A percentile compares a stretch with the other conserved stretches of the same genome.
Evolutionary conservation across 176 grass and related monocot genomes (phyloP).

Genomic region (Eragrostis nindensis): DNA sequence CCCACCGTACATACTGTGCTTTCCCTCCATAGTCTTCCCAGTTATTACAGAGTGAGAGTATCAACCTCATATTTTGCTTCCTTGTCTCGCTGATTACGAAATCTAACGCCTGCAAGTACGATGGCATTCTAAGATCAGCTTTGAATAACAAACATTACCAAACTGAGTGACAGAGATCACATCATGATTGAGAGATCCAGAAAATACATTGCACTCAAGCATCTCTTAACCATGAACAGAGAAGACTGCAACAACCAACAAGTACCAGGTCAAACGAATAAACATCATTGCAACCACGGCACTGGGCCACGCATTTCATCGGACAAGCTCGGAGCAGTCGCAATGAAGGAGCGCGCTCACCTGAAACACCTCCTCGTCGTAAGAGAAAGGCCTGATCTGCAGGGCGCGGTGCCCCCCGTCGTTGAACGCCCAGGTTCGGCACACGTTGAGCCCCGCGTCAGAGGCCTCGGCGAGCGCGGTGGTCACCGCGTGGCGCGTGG

Average conservation of each 20-base stretch:
- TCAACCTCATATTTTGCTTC: constrained; percentile 51
- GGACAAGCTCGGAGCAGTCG: background rate
- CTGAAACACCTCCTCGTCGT: constrained; percentile 71
- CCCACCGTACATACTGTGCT: constrained; percentile 72
- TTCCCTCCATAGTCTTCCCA: constrained; percentile 86
- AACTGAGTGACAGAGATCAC: background rate
- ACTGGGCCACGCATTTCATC: constrained; percentile 31
- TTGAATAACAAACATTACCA: background rate
- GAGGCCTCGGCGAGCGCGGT: constrained; percentile 57
- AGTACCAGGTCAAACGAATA: no score
- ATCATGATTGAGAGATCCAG: background rate
- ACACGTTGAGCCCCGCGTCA: constrained; percentile 62
- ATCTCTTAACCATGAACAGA: no score
- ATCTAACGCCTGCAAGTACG: constrained; percentile 51
- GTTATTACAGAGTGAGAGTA: constrained; percentile 63
- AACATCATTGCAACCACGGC: background rate
- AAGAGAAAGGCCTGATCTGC: constrained; percentile 56
- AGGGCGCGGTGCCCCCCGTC: constrained; percentile 75
- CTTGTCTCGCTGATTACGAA: constrained; percentile 80
- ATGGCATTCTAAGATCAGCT: background rate
- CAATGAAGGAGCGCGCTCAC: constrained; percentile 5
- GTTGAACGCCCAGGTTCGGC: constrained; percentile 89
- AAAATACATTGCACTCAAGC: background rate
- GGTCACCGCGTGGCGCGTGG: constrained; percentile 48
- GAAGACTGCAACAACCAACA: no score